These are phyloP conservation scores for Colletotrichum phormii DNA, from an alignment of 2,329 filamentous ascomycete species.

Conservation along the genomic window DNA sequence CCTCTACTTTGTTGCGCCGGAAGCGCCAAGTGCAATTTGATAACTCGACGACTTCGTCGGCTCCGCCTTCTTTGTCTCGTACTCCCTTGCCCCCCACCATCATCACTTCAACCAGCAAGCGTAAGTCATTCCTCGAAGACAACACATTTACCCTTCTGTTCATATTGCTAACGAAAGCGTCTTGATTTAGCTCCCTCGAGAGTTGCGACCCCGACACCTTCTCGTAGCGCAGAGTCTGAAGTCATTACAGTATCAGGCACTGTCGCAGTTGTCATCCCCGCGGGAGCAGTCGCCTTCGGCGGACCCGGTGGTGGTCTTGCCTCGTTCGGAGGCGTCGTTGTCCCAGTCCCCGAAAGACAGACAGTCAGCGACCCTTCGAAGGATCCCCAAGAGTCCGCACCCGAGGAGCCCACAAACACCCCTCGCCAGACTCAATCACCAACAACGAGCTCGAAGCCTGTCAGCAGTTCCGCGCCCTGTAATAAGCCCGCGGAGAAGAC, in stretches of 20 bases:
- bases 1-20: background rate
- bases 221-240: background rate
- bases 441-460: background rate
- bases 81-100: background rate
- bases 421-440: background rate
- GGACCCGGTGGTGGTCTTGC: conserved; percentile 1
- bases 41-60: background rate
- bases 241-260: background rate
- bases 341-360: conserved; percentile 12
- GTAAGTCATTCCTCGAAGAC: background rate
- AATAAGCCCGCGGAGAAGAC: background rate
- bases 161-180: background rate
- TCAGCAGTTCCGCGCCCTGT: background rate
- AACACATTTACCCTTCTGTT: too few species aligned
- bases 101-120: background rate
- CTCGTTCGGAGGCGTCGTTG: conserved; percentile 6
- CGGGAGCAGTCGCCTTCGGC: conserved; percentile 2
- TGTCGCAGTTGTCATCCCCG: background rate
- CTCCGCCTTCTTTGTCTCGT: background rate
- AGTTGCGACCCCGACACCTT: background rate
- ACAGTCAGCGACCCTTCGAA: conserved; percentile 8
- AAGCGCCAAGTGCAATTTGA: background rate
- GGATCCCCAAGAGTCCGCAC: background rate
- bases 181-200: background rate
- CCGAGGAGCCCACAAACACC: background rate